phyloP scores from a whole-genome alignment of 768 basidiomycete species.

The Chalciporus chontae region DNA sequence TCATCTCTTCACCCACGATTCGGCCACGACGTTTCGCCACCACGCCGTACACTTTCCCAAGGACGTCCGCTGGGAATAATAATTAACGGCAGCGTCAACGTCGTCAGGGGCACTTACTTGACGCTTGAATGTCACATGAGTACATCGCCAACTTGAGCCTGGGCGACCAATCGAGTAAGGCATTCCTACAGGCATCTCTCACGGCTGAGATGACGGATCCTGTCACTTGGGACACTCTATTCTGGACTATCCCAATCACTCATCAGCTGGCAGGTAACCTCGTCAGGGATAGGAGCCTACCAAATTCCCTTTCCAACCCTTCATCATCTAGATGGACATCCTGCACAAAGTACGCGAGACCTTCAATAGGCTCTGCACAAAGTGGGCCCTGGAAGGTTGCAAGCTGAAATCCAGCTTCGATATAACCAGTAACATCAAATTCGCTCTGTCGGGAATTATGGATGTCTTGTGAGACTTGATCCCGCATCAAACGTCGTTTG shows the following conservation, averaged over 20 bases:
- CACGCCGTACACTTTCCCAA: slow-evolving; percentile 96
- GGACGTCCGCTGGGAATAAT: slow-evolving; percentile 72
- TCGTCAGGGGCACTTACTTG: slow-evolving; percentile 56
- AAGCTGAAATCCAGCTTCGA: slow-evolving; percentile 94
- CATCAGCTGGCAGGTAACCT: slow-evolving; percentile 11
- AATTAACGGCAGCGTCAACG: slow-evolving; percentile 7
- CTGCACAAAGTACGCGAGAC: slow-evolving; percentile 89
- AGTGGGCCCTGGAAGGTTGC: slow-evolving; percentile 93
- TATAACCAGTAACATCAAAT: slow-evolving; percentile 69
- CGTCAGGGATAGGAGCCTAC: slow-evolving; percentile 36
- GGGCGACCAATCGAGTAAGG: slow-evolving; percentile 95
- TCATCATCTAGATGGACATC: slow-evolving; percentile 59
- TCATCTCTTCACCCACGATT: slow-evolving; percentile 98
- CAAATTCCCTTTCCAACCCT: slow-evolving; percentile 60
- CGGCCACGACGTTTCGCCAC: slow-evolving; percentile 87
- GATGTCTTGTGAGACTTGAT: slow-evolving; percentile 31
- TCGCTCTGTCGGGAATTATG: slow-evolving; percentile 33
- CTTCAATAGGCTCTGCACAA: slow-evolving; percentile 93
- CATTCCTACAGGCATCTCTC: slow-evolving; percentile 86
- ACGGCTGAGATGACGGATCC: slow-evolving; percentile 89
- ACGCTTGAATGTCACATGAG: slow-evolving; percentile 96
- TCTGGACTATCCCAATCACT: slow-evolving; percentile 53
- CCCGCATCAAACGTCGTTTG: slow-evolving; percentile 43
- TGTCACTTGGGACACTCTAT: slow-evolving; percentile 76
- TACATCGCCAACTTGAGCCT: slow-evolving; percentile 98